Conservation (phyloP, 192 early-diverging fungal species). For the Chytriomyces sp. region DNA sequence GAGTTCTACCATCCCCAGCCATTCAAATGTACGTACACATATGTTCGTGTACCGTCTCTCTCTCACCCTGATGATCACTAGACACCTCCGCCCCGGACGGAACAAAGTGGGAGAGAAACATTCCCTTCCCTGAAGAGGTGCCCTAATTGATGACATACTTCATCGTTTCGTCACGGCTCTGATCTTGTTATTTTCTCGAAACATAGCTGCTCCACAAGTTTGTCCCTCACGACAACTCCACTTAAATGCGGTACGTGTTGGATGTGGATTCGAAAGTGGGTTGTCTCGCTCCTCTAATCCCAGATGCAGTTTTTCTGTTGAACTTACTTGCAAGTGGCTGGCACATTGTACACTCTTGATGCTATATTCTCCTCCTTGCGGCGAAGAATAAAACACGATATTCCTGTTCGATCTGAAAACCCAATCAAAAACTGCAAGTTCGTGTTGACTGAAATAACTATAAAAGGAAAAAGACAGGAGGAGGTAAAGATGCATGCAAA, state of each 20-base stretch:
- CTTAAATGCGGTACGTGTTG: neutral
- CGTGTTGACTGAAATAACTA: neutral
- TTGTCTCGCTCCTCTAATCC: neutral
- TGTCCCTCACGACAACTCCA: conserved; percentile 22
- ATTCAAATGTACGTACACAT: conserved; percentile 69
- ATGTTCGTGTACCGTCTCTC: neutral
- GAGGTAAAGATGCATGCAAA: neutral
- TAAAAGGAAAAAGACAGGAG: no score
- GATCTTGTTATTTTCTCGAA: neutral
- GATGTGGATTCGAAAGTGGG: no score
- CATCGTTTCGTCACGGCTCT: neutral
- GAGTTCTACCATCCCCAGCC: conserved; percentile 79
- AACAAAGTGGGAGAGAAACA: conserved; percentile 83
- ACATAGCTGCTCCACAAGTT: conserved; percentile 17
- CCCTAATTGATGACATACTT: neutral
- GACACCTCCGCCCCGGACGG: conserved; percentile 71
- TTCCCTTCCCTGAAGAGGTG: conserved; percentile 69
- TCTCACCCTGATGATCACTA: conserved; percentile 34
- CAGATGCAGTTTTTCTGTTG: neutral
- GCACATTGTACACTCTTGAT: neutral
- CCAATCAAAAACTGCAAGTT: neutral
- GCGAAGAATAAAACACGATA: neutral
- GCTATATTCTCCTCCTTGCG: neutral
- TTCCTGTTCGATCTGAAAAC: neutral
- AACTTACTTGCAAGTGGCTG: neutral